These are phyloP conservation scores for Colletotrichum aenigma DNA, from an alignment of 2,329 filamentous ascomycete genomes.

Conservation along the genomic window DNA sequence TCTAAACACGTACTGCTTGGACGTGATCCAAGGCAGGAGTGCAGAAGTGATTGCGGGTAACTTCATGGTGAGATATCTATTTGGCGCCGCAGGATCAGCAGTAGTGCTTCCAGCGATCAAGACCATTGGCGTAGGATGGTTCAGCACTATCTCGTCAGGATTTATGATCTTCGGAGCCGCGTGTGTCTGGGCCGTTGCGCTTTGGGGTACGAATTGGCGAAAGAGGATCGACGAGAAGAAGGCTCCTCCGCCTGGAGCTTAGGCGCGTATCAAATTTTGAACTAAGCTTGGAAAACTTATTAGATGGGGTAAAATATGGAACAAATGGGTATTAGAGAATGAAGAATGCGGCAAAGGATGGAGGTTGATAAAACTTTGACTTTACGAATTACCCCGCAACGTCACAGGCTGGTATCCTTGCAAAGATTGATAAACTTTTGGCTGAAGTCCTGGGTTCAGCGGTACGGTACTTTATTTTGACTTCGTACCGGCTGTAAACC, in stretches of 20 bases:
- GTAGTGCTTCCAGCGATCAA: conserved; percentile 77
- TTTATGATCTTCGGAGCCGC: conserved; percentile 23
- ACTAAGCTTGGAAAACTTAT: not conserved
- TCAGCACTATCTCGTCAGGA: conserved; percentile 66
- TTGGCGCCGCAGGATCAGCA: conserved; percentile 73
- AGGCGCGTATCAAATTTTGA: not conserved
- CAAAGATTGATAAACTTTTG: not conserved
- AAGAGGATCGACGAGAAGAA: not conserved
- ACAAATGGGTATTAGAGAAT: not conserved
- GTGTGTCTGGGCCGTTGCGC: conserved; percentile 8
- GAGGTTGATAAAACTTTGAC: not conserved
- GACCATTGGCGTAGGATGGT: conserved; percentile 80
- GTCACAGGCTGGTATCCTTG: not conserved
- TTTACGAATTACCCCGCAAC: not conserved
- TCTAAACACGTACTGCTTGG: conserved; percentile 60
- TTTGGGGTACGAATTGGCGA: conserved; percentile 12
- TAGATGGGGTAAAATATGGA: not conserved
- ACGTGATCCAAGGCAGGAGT: conserved; percentile 17
- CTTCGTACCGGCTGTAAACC: not conserved
- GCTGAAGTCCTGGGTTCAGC: not conserved
- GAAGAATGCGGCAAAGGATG: not conserved
- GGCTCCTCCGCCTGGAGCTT: not conserved
- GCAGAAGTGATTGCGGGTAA: conserved; percentile 66
- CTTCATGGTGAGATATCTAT: conserved; percentile 78
- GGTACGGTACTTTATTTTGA: not conserved